Conservation (phyloP, 306 rosid species). For the Fagus sylvatica region DNA sequence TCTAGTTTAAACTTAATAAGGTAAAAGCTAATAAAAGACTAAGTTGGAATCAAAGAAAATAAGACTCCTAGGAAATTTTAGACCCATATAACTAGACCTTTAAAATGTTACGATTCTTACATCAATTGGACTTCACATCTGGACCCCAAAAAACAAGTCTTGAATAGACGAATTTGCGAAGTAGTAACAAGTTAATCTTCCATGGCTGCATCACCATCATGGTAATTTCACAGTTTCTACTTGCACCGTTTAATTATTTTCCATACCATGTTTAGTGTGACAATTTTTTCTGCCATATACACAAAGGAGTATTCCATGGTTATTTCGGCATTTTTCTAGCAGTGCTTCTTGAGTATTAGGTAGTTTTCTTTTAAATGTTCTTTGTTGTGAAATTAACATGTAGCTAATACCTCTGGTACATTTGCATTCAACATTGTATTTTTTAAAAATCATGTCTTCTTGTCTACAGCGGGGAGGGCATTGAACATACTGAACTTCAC, state of each 20-base stretch:
- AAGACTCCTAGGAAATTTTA: no score
- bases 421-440: not conserved
- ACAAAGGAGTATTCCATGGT: not conserved
- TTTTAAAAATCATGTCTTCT: not conserved
- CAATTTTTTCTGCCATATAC: not conserved
- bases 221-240: not conserved
- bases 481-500: conserved; percentile 55
- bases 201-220: no score
- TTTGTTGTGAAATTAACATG: not conserved
- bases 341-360: not conserved
- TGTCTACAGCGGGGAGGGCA: conserved; percentile 36
- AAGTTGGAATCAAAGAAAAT: no score
- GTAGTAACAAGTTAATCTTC: no score
- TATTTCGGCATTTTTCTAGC: not conserved
- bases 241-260: not conserved
- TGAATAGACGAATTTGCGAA: no score
- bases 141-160: no score
- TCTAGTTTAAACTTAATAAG: no score
- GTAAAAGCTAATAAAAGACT: no score
- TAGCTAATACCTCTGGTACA: not conserved
- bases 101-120: no score
- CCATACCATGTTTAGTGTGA: not conserved
- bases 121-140: no score
- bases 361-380: not conserved
- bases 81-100: no score